phyloP scores from a whole-genome alignment of 352 stramenopile species.

The Blastocystis sp. region DNA sequence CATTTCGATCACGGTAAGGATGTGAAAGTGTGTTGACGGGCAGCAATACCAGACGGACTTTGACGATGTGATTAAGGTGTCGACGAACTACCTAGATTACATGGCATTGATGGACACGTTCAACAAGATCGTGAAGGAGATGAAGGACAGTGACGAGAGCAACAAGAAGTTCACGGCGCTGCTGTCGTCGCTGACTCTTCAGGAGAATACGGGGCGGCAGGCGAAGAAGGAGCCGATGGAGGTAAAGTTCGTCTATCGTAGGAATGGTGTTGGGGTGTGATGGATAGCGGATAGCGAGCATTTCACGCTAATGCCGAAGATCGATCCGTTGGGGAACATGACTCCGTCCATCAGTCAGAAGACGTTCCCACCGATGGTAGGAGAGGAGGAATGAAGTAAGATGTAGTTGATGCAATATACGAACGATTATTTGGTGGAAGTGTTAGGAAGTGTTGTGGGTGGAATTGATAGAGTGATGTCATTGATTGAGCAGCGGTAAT shows the following conservation, averaged over 20 bases:
- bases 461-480: constrained; percentile 20
- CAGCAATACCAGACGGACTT: constrained; percentile 45
- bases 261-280: neutral
- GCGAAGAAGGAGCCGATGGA: neutral
- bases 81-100: constrained; percentile 43
- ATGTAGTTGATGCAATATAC: constrained; percentile 46
- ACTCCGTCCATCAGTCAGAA: constrained; percentile 50
- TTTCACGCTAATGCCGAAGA: constrained; percentile 51
- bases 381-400: neutral
- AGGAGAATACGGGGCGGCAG: neutral
- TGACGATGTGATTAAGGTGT: constrained; percentile 40
- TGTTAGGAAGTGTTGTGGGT: neutral
- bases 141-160: constrained; percentile 49
- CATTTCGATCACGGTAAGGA: neutral
- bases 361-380: constrained; percentile 45
- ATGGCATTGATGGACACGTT: constrained; percentile 41
- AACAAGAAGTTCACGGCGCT: constrained; percentile 16
- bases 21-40: neutral
- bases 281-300: constrained; percentile 36
- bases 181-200: constrained; percentile 13
- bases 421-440: constrained; percentile 42
- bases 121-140: constrained; percentile 55
- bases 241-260: constrained; percentile 24
- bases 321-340: constrained; percentile 44
- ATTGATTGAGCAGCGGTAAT: constrained; percentile 13